Conservation (phyloP, 495 filamentous ascomycete species). For the Staphylotrichum longicolle region DNA sequence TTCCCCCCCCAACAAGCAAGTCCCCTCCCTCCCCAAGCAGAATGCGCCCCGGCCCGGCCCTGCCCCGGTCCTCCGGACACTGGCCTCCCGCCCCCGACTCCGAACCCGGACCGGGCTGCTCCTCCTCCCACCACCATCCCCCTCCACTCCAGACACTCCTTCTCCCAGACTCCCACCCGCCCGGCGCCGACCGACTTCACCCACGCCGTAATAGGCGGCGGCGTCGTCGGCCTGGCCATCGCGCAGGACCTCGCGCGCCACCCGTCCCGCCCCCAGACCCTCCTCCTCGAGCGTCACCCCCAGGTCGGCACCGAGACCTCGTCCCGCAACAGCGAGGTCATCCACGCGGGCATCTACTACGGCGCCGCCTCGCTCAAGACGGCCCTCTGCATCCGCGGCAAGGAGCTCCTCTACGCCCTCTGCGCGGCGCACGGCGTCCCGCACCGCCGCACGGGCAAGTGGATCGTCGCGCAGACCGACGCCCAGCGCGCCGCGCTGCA, state of each 20-base stretch:
- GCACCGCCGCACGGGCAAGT: slow-evolving; percentile 78
- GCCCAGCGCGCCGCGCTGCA: slow-evolving; percentile 65
- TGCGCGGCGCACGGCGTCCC: slow-evolving; percentile 67
- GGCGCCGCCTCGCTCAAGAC: slow-evolving; percentile 75
- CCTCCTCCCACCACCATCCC: background rate
- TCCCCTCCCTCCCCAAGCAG: background rate
- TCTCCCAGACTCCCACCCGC: slow-evolving; percentile 32
- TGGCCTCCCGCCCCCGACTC: too few relatives aligned
- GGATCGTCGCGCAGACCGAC: slow-evolving; percentile 85
- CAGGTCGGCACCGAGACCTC: slow-evolving; percentile 86
- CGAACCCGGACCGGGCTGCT: background rate
- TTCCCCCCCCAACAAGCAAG: too few relatives aligned
- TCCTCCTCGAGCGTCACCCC: slow-evolving; percentile 79
- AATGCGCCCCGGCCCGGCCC: slow-evolving; percentile 2
- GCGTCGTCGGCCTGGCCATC: slow-evolving; percentile 88
- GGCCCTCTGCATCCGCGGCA: slow-evolving; percentile 73
- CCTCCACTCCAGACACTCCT: slow-evolving; percentile 9
- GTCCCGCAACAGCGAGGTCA: slow-evolving; percentile 92
- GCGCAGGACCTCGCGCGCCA: slow-evolving; percentile 68
- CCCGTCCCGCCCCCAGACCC: slow-evolving; percentile 53
- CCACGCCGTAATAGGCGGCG: slow-evolving; percentile 85
- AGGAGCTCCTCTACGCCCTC: slow-evolving; percentile 72
- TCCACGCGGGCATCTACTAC: slow-evolving; percentile 96
- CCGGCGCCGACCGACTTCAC: slow-evolving; percentile 65
- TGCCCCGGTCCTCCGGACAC: too few relatives aligned